Conservation (phyloP, 2,329 filamentous ascomycete genomes). For the Epichloe brachyelytri region DNA sequence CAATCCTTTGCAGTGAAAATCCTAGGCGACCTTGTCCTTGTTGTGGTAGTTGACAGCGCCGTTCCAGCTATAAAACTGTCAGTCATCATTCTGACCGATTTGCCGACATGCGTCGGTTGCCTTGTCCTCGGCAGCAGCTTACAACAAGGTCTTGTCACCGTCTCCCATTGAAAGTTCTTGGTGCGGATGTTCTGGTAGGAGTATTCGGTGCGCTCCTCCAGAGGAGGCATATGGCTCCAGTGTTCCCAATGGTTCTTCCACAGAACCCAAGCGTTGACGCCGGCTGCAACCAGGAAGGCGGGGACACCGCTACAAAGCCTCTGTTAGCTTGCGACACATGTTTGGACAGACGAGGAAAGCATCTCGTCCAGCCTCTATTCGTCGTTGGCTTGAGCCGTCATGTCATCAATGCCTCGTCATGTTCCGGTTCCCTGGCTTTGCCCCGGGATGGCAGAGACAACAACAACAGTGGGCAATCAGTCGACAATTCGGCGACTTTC, state of each 20-base stretch:
- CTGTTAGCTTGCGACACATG: neutral
- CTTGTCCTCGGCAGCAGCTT: constrained; percentile 9
- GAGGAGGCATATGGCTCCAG: constrained; percentile 69
- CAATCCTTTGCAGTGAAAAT: neutral
- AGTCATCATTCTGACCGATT: neutral
- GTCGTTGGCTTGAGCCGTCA: neutral
- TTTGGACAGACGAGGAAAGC: neutral
- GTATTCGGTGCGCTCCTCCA: constrained; percentile 88
- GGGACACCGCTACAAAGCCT: constrained; percentile 49
- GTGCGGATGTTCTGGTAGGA: constrained; percentile 94
- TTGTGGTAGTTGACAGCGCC: constrained; percentile 92
- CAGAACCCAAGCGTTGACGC: constrained; percentile 75
- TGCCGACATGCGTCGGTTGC: neutral
- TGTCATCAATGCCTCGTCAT: neutral
- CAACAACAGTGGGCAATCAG: neutral
- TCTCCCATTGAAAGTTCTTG: constrained; percentile 93
- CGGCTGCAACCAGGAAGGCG: constrained; percentile 58
- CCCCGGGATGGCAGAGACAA: neutral
- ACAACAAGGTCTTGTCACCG: constrained; percentile 67
- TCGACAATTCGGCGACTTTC: neutral
- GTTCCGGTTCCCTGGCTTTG: neutral
- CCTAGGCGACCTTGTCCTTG: constrained; percentile 55
- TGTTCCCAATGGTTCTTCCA: constrained; percentile 98
- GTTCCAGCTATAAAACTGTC: constrained; percentile 61
- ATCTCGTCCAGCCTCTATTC: neutral